A percentile compares a stretch with the other conserved stretches of the same genome.
Evolutionary conservation across 1,139 yeast species (phyloP).

Genomic region (Geotrichum cucujoidarum): DNA sequence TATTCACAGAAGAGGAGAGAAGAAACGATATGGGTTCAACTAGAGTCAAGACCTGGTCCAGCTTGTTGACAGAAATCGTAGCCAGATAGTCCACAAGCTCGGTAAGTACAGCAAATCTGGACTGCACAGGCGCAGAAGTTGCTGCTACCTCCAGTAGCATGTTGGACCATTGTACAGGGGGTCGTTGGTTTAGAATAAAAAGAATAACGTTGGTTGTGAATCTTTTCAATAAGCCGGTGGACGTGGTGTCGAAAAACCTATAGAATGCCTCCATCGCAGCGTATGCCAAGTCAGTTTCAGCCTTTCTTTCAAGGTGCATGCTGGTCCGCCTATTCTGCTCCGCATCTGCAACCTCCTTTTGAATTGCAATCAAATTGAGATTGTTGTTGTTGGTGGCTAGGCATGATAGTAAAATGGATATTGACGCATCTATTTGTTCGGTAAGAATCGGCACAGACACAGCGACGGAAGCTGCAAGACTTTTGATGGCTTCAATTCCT

Average conservation of each 20-base stretch:
- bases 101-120: conserved; percentile 64
- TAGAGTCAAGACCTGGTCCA: conserved; percentile 44
- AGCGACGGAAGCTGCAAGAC: conserved; percentile 45
- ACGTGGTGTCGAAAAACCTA: conserved; percentile 39
- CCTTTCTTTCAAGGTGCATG: conserved; percentile 12
- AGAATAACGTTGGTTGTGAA: conserved; percentile 37
- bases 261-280: conserved; percentile 34
- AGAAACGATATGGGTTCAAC: conserved; percentile 59
- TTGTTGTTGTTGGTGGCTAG: conserved; percentile 22
- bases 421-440: conserved; percentile 39
- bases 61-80: conserved; percentile 31
- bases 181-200: conserved; percentile 30
- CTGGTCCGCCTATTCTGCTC: conserved; percentile 10
- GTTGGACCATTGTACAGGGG: conserved; percentile 47
- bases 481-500: conserved; percentile 44
- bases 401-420: conserved; percentile 42
- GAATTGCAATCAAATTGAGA: conserved; percentile 22
- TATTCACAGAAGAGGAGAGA: conserved; percentile 69
- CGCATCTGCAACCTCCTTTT: conserved; percentile 12
- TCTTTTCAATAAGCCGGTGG: conserved; percentile 36
- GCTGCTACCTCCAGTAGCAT: conserved; percentile 57
- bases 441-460: conserved; percentile 41
- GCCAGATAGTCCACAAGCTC: conserved; percentile 38
- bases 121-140: conserved; percentile 82
- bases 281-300: conserved; percentile 21